Evolutionary conservation across 2,329 filamentous ascomycete species (phyloP), one percentile per base, ranked within the genome.

Genomic region (Xylaria sp.): DNA sequence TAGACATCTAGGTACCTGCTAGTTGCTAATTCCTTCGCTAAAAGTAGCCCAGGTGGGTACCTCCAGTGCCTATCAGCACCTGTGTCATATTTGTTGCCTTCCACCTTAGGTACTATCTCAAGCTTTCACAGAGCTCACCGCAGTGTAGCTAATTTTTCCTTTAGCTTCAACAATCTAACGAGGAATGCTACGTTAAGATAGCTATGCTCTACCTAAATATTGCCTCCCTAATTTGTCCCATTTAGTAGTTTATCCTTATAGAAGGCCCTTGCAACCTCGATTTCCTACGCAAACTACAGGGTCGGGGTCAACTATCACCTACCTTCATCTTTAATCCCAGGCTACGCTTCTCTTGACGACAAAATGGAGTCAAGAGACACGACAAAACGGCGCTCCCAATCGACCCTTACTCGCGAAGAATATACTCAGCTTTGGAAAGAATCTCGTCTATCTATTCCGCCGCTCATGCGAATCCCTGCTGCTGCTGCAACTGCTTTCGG

Each of bases 391-490:
- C 70, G 68, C 24, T 48, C 65, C n/a, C 61, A 45, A 45, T 71
- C 55, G 70, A 62, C 71, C 65, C 70, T 72, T 17, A 71, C 72
- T 2, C 75, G 74, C 47, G 77, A 77, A 64, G 75, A 81, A 72
- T 74, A 80, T 61, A 66, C 74, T 48, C 76, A 80, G 36, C 67
- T 78, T 63, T 79, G 78, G 74, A 76, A 71, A 51, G 78, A 80
- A 65, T 83, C 85, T 6, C 85, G 87, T 3, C 83, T 89, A 8
- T 90, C 90, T 39, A 86, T 94, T 63, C 86, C 89, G 56, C 87
- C 91, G 51, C 81, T 87, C 42, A 77, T 87, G 19, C 91, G 93
- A 67, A 85, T 96, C 45, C 85, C 91, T 42, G 82, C 92, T 60
- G 90, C 90, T 12, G 84, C 89, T 2, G 70, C 86, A 11, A 82